Evolutionary conservation across 73 alveolate species (phyloP), one percentile per base, ranked within the genome.

Genomic region (Paramecium sexaurelia): DNA sequence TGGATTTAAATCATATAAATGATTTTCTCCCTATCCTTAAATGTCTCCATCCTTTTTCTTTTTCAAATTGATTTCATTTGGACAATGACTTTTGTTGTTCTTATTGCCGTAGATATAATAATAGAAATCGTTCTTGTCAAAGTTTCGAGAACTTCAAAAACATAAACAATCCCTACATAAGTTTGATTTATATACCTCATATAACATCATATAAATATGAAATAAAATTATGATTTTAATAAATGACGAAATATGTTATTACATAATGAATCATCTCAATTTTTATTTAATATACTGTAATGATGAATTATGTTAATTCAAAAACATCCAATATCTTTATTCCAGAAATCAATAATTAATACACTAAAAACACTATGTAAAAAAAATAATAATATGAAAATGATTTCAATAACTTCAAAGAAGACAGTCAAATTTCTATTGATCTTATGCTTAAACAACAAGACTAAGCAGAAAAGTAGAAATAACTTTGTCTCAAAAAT

Each of bases 281-380:
- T 29, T 13, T 20, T 26, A 61, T 26, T 29, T 61, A 32, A 61
- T 61, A 61, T 61, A 26, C 39, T 61, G 39, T 29, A 5, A 61
- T 61, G 83, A 61, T 61, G 83, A 26, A 61, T 61, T 61, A 61
- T 61, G 47, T 9, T 61, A 61, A 61, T 61, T 29, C 83, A 61
- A 13, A 61, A 61, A 22, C 67, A 32, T 22, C 43, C 43, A 61
- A 61, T 61, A 61, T 61, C 83, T 61, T 61, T 6, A 2, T 15
- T 24, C 47, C 26, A 1, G 0, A 61, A 61, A 61, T 61, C 83
- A 61, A 61, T 61, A 61, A 11, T 61, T 22, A 61, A 61, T 29
- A 61, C 83, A 61, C 43, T n/a, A 40, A 61, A 26, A 61, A 24
- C 15, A 5, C 20, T 26, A 61, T 61, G 83, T 61, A 61, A 61